These are phyloP conservation scores for Cercospora berteroae DNA, from an alignment of 2,329 filamentous ascomycete species.

Conservation along the genomic window DNA sequence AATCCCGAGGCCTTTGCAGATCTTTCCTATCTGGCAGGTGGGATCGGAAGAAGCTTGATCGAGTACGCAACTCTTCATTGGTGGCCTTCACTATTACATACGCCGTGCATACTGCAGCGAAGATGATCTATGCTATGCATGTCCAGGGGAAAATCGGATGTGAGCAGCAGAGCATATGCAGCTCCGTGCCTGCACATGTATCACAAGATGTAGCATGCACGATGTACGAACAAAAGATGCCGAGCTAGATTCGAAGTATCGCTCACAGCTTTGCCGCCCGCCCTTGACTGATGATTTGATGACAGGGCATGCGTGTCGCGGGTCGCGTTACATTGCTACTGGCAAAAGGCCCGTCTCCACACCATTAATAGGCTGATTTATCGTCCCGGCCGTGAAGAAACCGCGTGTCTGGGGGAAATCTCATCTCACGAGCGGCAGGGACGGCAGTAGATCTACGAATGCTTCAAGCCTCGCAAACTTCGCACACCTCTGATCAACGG, in stretches of 20 bases:
- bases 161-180: neutral
- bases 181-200: neutral
- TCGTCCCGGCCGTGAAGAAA: neutral
- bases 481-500: neutral
- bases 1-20: neutral
- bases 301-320: neutral
- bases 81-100: neutral
- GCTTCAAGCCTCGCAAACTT: neutral
- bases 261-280: neutral
- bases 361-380: neutral
- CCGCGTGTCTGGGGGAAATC: neutral
- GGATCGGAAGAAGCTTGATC: slow-evolving; percentile 3
- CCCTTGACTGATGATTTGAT: neutral
- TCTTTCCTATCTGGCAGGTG: neutral
- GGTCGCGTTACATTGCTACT: neutral
- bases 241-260: neutral
- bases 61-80: neutral
- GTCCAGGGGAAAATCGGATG: neutral
- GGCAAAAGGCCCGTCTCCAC: neutral
- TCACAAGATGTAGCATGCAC: neutral
- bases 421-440: neutral
- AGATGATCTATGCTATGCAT: neutral
- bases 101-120: neutral
- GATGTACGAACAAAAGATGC: neutral
- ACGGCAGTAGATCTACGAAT: neutral